Evolutionary conservation across 108 stramenopile genomes (phyloP).

Genomic region (Skeletonema potamos): DNA sequence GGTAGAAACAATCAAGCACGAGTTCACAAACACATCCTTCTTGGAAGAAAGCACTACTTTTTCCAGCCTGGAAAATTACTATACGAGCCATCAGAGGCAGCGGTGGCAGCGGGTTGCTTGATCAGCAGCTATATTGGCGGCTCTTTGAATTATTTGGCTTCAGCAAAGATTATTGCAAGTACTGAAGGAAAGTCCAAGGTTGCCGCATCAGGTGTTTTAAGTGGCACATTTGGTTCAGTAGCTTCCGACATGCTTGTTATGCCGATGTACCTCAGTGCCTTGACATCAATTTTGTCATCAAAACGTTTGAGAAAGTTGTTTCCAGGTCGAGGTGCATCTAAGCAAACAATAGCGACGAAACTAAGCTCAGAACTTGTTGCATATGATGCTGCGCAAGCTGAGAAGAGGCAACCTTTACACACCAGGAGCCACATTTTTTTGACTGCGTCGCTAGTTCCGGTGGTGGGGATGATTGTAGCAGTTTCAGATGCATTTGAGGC

Average conservation of each 20-base stretch:
- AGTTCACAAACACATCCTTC: conserved; percentile 17
- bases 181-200: neutral
- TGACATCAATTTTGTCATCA: conserved; percentile 12
- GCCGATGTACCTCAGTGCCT: conserved; percentile 12
- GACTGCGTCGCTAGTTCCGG: neutral
- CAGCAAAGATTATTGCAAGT: conserved; percentile 23
- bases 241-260: conserved; percentile 38
- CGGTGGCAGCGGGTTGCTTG: conserved; percentile 37
- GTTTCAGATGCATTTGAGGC: neutral
- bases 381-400: neutral
- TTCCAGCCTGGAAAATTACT: conserved; percentile 22
- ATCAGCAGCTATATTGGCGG: conserved; percentile 28
- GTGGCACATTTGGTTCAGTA: conserved; percentile 25
- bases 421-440: neutral
- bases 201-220: conserved; percentile 6
- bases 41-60: conserved; percentile 23
- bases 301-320: conserved; percentile 17
- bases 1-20: conserved; percentile 17
- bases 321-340: conserved; percentile 11
- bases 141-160: conserved; percentile 16
- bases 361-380: neutral
- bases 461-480: neutral
- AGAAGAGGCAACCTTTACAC: neutral
- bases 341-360: neutral
- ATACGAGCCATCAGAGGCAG: conserved; percentile 17